phyloP scores from a whole-genome alignment of 345 rosid genomes.

The Lumnitzera littorea region DNA sequence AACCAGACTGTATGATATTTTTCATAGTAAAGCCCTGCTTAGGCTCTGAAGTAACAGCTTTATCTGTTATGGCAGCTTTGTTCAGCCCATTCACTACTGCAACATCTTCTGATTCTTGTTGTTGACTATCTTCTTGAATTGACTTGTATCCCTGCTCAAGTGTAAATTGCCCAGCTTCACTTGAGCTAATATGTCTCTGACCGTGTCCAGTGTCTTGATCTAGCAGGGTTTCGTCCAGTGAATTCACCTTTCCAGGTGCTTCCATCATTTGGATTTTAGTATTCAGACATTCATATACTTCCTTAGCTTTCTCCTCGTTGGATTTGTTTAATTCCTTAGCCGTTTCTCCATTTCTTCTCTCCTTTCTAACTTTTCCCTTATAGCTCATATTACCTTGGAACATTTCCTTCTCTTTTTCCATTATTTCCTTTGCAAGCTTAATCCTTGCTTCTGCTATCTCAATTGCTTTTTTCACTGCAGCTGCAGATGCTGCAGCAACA shows the following conservation, averaged over 20 bases:
- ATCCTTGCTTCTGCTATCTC: constrained; percentile 82
- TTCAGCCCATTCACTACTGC: constrained; percentile 17
- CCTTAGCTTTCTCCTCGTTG: constrained; percentile 18
- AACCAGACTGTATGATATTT: constrained; percentile 18
- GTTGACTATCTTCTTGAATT: constrained; percentile 20
- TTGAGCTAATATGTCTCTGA: too few species aligned
- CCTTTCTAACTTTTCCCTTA: constrained; percentile 23
- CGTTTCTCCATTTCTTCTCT: constrained; percentile 23
- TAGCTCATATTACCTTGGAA: constrained; percentile 30
- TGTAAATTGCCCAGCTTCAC: constrained; percentile 17
- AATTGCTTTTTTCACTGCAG: constrained; percentile 78
- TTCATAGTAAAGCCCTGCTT: constrained; percentile 26
- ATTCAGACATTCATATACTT: too few species aligned
- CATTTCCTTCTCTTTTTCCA: constrained; percentile 64
- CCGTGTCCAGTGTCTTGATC: too few species aligned
- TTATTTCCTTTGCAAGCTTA: constrained; percentile 62
- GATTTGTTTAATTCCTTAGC: constrained; percentile 25
- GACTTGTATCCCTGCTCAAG: constrained; percentile 15
- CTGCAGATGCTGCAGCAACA: constrained; percentile 79
- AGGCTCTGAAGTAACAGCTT: constrained; percentile 7
- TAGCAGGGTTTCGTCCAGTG: neutral
- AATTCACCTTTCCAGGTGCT: neutral
- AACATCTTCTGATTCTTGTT: constrained; percentile 23
- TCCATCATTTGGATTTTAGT: neutral
- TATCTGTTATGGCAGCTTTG: constrained; percentile 8